A percentile compares a stretch with the other conserved stretches of the same genome.
phyloP scores from a whole-genome alignment of 306 rosid genomes.

The Quercus bicolor region DNA sequence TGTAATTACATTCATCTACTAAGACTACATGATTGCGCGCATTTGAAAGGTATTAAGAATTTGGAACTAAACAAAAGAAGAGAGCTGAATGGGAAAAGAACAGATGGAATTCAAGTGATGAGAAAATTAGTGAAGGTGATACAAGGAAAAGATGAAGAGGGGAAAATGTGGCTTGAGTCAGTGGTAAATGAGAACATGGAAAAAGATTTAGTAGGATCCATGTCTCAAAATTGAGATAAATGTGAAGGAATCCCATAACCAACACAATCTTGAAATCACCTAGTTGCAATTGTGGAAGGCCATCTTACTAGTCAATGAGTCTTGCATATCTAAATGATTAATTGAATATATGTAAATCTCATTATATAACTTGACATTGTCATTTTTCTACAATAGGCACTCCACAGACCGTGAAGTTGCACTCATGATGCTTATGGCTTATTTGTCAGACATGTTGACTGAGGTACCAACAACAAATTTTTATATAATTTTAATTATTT shows the following conservation, averaged over 20 bases:
- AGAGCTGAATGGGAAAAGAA: background rate
- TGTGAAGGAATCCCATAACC: background rate
- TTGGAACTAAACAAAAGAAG: too few species aligned
- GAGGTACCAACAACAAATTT: constrained; percentile 42
- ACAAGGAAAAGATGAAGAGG: background rate
- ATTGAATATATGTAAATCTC: too few species aligned
- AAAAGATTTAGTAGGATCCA: background rate
- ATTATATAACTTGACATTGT: too few species aligned
- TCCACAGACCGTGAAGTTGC: constrained; percentile 91
- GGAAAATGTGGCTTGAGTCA: background rate
- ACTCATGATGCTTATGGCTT: constrained; percentile 90
- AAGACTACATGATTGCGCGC: background rate
- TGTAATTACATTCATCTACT: background rate
- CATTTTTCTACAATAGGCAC: constrained; percentile 38
- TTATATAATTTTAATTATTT: background rate
- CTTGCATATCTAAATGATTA: too few species aligned
- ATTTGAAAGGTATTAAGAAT: background rate
- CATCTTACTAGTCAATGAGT: background rate
- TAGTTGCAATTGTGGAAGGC: background rate
- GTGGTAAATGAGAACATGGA: background rate
- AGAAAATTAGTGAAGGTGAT: background rate
- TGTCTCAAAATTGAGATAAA: background rate
- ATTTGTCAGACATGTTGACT: constrained; percentile 74
- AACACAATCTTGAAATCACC: background rate
- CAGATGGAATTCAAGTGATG: background rate